Evolutionary conservation across 768 basidiomycete species (phyloP), one percentile per base, ranked within the genome.

Genomic region (Clitopilus hobsonii): DNA sequence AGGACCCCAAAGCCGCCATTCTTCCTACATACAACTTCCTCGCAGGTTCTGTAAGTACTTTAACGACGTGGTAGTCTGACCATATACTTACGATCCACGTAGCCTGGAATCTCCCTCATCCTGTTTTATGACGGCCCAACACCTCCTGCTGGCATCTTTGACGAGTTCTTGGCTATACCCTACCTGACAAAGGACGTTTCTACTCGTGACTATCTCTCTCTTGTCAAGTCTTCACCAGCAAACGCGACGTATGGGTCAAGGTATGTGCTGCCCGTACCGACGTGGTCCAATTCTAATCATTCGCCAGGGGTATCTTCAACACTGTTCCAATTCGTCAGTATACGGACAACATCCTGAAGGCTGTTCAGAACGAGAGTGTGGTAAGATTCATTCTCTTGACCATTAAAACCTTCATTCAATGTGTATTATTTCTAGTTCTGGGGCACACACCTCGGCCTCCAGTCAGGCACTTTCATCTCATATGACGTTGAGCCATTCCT

Each of bases 121-220:
- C 51, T 87, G 22, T 88, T 87, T 66, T 86, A 88, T 59, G 80
- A 87, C 60, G 79, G 59, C 0, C 83, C 84, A 13, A 71, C 64
- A 0, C 74, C 74, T 0, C 82, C 81, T 0, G 54, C 58, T 0
- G 81, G 78, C 0, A 73, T 81, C 24, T 83, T 83, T 56, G 80
- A 83, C 55, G 72, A 71, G 7, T 80, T 81, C 65, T 58, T 82
- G 22, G 67, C 69, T 1, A 78, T 83, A 29, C 76, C 77, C 2
- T 53, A 62, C 16, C 47, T 78, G 22, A 62, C 62, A 2, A 63
- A 65, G 52, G 73, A 80, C 54, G 62, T 82, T 2, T 60, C 55
- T 1, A 77, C 77, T 0, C 66, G 75, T 3, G 69, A 70, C 6
- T 79, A 78, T 58, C 20, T 68, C 2, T 74, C 74, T 1, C 64